These are phyloP conservation scores for Taphrina communis DNA, from an alignment of 1,139 yeast species.

Conservation along the genomic window DNA sequence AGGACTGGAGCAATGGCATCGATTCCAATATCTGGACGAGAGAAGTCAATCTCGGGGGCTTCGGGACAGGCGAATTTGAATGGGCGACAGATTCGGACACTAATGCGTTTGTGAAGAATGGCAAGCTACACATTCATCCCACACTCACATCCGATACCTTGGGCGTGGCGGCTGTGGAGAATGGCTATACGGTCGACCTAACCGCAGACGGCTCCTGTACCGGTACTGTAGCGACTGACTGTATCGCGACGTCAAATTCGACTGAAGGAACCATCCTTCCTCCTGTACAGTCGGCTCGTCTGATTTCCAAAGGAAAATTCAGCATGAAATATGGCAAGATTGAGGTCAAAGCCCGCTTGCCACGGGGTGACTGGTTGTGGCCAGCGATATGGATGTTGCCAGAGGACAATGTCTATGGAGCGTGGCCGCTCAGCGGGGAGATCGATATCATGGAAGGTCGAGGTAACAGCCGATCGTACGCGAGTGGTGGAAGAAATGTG, in stretches of 20 bases:
- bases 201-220: constrained; percentile 44
- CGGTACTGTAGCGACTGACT: constrained; percentile 23
- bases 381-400: constrained; percentile 47
- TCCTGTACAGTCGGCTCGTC: constrained; percentile 45
- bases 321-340: constrained; percentile 43
- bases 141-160: constrained; percentile 42
- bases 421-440: constrained; percentile 45
- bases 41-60: constrained; percentile 44
- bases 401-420: constrained; percentile 41
- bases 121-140: constrained; percentile 43
- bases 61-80: constrained; percentile 44
- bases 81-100: constrained; percentile 42
- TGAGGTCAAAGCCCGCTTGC: constrained; percentile 44
- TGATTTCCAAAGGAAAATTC: constrained; percentile 39
- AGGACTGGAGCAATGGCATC: constrained; percentile 38
- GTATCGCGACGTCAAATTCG: constrained; percentile 42
- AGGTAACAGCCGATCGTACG: constrained; percentile 43
- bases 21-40: constrained; percentile 35
- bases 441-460: constrained; percentile 45
- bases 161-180: constrained; percentile 38
- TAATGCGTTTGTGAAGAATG: constrained; percentile 43
- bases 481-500: constrained; percentile 42
- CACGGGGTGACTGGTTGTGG: constrained; percentile 46
- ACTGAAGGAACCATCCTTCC: constrained; percentile 41
- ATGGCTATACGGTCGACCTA: constrained; percentile 45